Evolutionary conservation across 2,329 filamentous ascomycete species (phyloP), one percentile per base, ranked within the genome.

Genomic region (Aureobasidium vineae): DNA sequence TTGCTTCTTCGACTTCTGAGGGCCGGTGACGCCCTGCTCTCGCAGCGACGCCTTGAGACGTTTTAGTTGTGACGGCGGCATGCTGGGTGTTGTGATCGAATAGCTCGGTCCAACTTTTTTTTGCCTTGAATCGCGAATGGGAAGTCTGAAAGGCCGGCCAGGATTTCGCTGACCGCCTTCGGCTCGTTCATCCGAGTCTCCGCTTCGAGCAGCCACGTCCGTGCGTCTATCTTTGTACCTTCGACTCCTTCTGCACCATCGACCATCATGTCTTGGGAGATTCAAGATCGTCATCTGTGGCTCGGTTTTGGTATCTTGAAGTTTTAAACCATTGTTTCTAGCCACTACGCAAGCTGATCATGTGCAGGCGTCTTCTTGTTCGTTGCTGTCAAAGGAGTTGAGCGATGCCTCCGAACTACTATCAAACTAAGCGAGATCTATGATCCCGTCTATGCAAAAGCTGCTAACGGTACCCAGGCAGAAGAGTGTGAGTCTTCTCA

Each of bases 61-160:
- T 80, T 98, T 99, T 67, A 99, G 85, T 82, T 99, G 96, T 15
- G 96, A 99, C 69, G 93, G 91, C 72, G 94, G 88, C 95, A 99
- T 99, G 49, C 26, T 65, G 26, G 70, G 36, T 66, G 40, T 65
- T 63, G 68, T 64, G 47, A 13, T 23, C 33, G 23, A 33, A 8
- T 33, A 31, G 40, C 26, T 59, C 54, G 8, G 2, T 23, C 16
- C 16, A 54, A 43, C 16, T 45, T 38, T 64, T 64, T 52, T 50
- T 64, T 54, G 61, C 59, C 59, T 63, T 40, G 40, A 63, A 31
- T 33, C 38, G 53, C 36, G 43, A 28, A 28, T 45, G 33, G 45
- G 40, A 52, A 40, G 45, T 50, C 60, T 63, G 41, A 16, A 23
- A 63, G 45, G 31, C 26, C 33, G 45, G 31, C 26, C 33, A 43